These are phyloP conservation scores for Blumeriella jaapii DNA, from an alignment of 2,329 filamentous ascomycete genomes.

Conservation along the genomic window DNA sequence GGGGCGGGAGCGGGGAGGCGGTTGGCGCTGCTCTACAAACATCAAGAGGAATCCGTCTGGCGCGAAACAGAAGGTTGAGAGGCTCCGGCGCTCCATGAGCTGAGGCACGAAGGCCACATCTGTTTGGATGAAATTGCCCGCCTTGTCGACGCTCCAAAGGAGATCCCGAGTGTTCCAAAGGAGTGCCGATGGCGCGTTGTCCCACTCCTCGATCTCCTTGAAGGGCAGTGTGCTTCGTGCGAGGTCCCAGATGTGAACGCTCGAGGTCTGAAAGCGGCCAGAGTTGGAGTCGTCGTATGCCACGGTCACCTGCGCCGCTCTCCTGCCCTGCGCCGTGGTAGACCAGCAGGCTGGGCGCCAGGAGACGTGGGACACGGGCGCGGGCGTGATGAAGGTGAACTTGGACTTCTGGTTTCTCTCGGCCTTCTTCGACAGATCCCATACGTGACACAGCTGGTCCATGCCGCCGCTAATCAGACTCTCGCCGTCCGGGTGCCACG, in stretches of 20 bases:
- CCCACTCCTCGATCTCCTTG: constrained; percentile 52
- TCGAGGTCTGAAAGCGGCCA: constrained; percentile 42
- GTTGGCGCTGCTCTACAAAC: constrained; percentile 47
- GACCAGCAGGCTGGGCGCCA: constrained; percentile 58
- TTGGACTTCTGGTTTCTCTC: constrained; percentile 55
- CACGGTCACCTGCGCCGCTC: constrained; percentile 50
- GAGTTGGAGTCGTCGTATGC: constrained; percentile 46
- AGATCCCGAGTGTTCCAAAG: constrained; percentile 55
- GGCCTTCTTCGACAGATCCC: constrained; percentile 48
- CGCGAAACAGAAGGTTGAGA: constrained; percentile 50
- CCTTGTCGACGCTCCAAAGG: constrained; percentile 53
- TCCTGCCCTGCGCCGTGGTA: constrained; percentile 46
- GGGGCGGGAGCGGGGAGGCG: constrained; percentile 33
- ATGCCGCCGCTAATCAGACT: constrained; percentile 52
- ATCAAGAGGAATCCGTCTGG: constrained; percentile 47
- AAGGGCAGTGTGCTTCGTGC: constrained; percentile 55
- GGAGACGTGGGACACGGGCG: constrained; percentile 44
- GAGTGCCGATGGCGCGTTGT: constrained; percentile 43
- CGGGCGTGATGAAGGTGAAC: constrained; percentile 48
- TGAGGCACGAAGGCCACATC: constrained; percentile 54
- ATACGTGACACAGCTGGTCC: constrained; percentile 51
- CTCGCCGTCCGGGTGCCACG: constrained; percentile 59
- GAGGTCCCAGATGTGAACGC: constrained; percentile 58
- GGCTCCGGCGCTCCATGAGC: constrained; percentile 49
- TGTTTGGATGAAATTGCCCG: constrained; percentile 51